Conservation (phyloP, 306 rosid genomes). For the Nissolia schottii region DNA sequence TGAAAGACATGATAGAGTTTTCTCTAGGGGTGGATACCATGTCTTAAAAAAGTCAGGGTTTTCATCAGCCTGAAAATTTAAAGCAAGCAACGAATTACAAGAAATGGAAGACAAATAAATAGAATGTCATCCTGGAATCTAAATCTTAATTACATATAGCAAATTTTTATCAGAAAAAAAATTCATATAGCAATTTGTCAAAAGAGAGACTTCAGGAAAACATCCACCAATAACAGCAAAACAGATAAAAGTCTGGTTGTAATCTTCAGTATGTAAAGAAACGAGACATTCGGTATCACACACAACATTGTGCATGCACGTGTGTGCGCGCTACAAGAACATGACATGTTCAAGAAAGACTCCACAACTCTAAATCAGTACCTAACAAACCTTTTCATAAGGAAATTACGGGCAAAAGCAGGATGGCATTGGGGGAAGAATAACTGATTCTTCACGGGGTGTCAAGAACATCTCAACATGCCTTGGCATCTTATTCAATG, state of each 20-base stretch:
- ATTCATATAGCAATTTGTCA: background rate
- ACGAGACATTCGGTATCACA: conserved; percentile 1
- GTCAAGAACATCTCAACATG: background rate
- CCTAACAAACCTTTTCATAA: background rate
- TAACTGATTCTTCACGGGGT: background rate
- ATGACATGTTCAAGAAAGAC: background rate
- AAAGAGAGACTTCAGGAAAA: background rate
- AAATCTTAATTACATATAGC: background rate
- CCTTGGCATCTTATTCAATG: conserved; percentile 3
- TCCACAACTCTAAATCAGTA: background rate
- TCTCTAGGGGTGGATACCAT: conserved; percentile 96
- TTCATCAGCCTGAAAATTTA: conserved; percentile 64
- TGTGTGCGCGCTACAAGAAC: background rate
- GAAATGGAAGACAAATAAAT: background rate
- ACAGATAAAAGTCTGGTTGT: background rate
- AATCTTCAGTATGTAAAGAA: background rate
- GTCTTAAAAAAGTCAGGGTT: conserved; percentile 64
- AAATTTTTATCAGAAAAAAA: no score
- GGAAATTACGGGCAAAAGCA: background rate
- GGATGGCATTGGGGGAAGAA: background rate
- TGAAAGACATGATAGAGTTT: conserved; percentile 88
- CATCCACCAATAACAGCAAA: conserved; percentile 14
- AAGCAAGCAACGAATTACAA: conserved; percentile 7
- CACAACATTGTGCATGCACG: background rate
- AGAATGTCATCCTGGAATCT: conserved; percentile 11